Percentiles rank a stretch among this genome's conserved stretches.
Evolutionary conservation across 164 flowering plant species (phyloP).

Genomic region (Magnolia officinalis): DNA sequence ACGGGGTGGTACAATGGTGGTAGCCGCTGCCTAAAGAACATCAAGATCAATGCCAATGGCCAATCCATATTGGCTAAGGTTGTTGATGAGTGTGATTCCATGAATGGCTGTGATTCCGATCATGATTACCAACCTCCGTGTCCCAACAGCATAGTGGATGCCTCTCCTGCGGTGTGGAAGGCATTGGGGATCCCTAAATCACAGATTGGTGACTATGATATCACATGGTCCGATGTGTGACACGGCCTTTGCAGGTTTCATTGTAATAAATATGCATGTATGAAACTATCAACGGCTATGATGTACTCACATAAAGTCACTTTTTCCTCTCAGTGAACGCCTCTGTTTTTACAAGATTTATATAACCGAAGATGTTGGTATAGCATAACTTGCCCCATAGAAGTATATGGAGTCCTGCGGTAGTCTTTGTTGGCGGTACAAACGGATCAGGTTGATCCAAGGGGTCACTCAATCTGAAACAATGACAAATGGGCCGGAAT

Average conservation of each 20-base stretch:
- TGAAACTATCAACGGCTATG: no score
- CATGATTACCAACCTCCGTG: constrained; percentile 13
- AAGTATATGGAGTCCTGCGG: no score
- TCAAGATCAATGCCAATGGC: constrained; percentile 10
- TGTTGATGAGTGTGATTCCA: constrained; percentile 13
- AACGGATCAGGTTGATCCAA: no score
- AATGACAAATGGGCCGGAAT: no score
- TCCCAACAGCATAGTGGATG: constrained; percentile 12
- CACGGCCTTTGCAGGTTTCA: background rate
- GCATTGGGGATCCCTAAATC: constrained; percentile 3
- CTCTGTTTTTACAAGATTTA: no score
- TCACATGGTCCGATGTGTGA: constrained; percentile 9
- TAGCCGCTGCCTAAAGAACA: constrained; percentile 2
- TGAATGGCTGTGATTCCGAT: constrained; percentile 7
- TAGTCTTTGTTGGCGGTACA: no score
- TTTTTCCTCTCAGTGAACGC: no score
- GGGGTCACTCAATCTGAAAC: no score
- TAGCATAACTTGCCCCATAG: no score
- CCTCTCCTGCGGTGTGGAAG: constrained; percentile 11
- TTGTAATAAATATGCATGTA: no score
- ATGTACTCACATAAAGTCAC: no score
- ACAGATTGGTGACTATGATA: constrained; percentile 4
- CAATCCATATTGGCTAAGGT: constrained; percentile 5
- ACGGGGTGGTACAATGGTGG: constrained; percentile 10
- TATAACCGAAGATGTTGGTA: no score